These are phyloP conservation scores for Mortierella antarctica DNA, from an alignment of 192 early-diverging fungal genomes.

Conservation along the genomic window DNA sequence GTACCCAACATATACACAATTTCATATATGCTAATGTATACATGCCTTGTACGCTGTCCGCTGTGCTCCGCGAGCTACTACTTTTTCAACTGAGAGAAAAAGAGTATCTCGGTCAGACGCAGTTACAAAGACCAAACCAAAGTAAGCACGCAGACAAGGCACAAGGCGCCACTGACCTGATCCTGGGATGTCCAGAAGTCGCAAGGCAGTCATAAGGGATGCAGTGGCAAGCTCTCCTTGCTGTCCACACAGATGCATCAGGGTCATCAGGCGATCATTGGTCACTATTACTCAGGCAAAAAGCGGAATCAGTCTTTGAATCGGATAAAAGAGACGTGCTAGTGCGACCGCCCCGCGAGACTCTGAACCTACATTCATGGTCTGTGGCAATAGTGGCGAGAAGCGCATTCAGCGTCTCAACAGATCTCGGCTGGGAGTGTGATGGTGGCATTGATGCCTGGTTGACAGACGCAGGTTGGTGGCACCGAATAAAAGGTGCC, in stretches of 20 bases:
- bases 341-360: too few species aligned
- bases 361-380: conserved; percentile 1
- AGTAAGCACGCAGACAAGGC: background rate
- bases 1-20: too few species aligned
- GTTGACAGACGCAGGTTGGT: background rate
- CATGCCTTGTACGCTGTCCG: conserved; percentile 28
- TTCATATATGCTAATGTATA: background rate
- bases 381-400: conserved; percentile 11
- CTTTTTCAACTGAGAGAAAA: conserved; percentile 25
- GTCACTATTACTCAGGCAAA: conserved; percentile 10
- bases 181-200: conserved; percentile 32
- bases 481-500: too few species aligned
- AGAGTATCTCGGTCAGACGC: background rate
- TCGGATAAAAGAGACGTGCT: background rate
- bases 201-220: conserved; percentile 36
- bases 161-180: conserved; percentile 2
- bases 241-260: conserved; percentile 30
- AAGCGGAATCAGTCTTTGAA: background rate
- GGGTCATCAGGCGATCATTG: conserved; percentile 27
- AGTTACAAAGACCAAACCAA: background rate
- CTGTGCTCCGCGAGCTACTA: conserved; percentile 12
- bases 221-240: conserved; percentile 19
- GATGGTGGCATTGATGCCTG: background rate
- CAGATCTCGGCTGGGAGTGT: conserved; percentile 3
- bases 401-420: conserved; percentile 19